A percentile compares a stretch with the other conserved stretches of the same genome.
Evolutionary conservation across 208 protist genomes (phyloP).

Genomic region (Lotmaria passim): DNA sequence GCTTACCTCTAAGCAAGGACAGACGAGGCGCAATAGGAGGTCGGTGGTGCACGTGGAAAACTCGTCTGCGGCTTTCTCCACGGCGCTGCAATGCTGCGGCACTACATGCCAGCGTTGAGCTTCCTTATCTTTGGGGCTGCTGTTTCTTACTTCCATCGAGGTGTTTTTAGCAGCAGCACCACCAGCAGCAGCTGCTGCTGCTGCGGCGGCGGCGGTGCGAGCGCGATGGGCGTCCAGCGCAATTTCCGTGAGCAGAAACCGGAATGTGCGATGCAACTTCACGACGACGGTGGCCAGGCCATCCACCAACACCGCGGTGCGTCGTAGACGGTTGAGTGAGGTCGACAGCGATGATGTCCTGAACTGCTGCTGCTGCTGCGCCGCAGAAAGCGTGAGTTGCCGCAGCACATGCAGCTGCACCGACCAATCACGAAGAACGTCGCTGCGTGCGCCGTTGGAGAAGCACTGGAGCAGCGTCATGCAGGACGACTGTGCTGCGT

Average conservation of each 20-base stretch:
- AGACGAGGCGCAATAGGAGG: conserved; percentile 7
- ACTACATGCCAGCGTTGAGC: not conserved
- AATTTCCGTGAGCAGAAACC: conserved; percentile 50
- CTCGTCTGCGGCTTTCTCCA: conserved; percentile 15
- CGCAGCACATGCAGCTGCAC: conserved; percentile 29
- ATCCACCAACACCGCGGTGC: conserved; percentile 35
- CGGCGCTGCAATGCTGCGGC: not conserved
- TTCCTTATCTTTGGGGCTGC: no score
- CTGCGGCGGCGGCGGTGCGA: no score
- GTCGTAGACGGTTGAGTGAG: not conserved
- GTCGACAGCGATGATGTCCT: not conserved
- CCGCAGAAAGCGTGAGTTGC: conserved; percentile 3
- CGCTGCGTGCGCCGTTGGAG: conserved; percentile 56
- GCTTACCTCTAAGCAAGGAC: conserved; percentile 15
- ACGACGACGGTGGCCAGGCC: conserved; percentile 51
- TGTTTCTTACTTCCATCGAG: no score
- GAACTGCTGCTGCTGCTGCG: not conserved
- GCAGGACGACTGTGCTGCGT: conserved; percentile 26
- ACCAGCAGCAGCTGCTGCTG: no score
- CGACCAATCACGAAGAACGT: conserved; percentile 62
- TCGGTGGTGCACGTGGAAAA: conserved; percentile 15
- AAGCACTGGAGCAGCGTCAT: conserved; percentile 59
- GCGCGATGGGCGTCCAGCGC: conserved; percentile 48
- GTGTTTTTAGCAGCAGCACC: no score
- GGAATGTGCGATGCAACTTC: conserved; percentile 67